A percentile compares a stretch with the other conserved stretches of the same genome.
phyloP scores from a whole-genome alignment of 192 early-diverging fungal species.

The Dissophora ornata region DNA sequence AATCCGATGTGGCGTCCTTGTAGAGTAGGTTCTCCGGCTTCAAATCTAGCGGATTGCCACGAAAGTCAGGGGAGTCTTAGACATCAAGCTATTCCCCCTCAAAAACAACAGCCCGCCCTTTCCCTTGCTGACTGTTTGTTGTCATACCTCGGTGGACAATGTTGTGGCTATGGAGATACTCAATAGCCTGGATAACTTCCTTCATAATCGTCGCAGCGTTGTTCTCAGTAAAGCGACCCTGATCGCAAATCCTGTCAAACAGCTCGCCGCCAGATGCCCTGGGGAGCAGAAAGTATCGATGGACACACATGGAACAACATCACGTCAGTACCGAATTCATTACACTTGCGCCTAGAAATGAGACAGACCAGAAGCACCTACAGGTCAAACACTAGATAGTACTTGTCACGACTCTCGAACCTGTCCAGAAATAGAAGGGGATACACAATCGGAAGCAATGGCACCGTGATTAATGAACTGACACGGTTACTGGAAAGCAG shows the following conservation, averaged over 20 bases:
- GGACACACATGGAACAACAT: too few species aligned
- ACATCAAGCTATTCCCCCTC: too few species aligned
- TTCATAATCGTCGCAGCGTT: conserved; percentile 83
- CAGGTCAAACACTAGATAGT: conserved; percentile 82
- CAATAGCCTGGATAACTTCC: conserved; percentile 79
- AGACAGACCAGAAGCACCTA: conserved; percentile 35
- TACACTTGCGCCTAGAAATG: too few species aligned
- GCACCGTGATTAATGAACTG: conserved; percentile 1
- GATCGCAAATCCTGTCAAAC: conserved; percentile 84
- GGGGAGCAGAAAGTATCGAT: neutral
- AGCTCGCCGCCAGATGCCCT: conserved; percentile 82
- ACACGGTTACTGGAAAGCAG: neutral
- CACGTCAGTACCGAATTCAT: too few species aligned
- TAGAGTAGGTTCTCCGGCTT: conserved; percentile 94
- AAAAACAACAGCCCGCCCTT: too few species aligned
- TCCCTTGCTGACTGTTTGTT: too few species aligned
- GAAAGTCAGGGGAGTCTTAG: too few species aligned
- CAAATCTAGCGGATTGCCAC: conserved; percentile 56
- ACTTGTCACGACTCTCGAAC: conserved; percentile 79
- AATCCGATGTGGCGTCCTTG: conserved; percentile 65
- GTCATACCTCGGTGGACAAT: conserved; percentile 86
- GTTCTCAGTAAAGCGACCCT: conserved; percentile 82
- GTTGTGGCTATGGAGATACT: conserved; percentile 87
- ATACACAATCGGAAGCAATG: neutral
- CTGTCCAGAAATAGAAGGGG: conserved; percentile 52